A percentile compares a stretch with the other conserved stretches of the same genome.
These are phyloP conservation scores for Alternaria metachromatica DNA, from an alignment of 2,329 filamentous ascomycete species.

Conservation along the genomic window DNA sequence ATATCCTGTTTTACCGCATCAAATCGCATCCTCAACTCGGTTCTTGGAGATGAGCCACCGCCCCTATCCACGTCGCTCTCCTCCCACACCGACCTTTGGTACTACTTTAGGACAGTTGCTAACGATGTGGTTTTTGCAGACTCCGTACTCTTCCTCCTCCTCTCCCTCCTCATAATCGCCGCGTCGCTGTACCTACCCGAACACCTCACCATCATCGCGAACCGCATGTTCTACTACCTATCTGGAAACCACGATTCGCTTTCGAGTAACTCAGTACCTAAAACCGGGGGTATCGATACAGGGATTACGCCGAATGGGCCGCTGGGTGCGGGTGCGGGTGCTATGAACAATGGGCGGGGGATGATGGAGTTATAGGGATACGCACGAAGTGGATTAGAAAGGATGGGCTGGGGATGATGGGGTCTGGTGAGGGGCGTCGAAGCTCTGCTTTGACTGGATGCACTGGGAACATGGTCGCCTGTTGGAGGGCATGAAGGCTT, in stretches of 20 bases:
- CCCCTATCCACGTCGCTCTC: neutral
- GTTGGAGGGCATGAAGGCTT: neutral
- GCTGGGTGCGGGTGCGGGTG: slow-evolving; percentile 8
- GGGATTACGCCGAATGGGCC: slow-evolving; percentile 11
- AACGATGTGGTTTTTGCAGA: slow-evolving; percentile 59
- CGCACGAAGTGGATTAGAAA: neutral
- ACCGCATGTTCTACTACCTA: slow-evolving; percentile 93
- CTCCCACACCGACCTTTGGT: neutral
- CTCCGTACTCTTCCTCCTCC: slow-evolving; percentile 88
- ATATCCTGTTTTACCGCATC: neutral
- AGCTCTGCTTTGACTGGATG: neutral
- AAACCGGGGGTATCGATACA: slow-evolving; percentile 17
- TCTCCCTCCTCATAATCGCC: slow-evolving; percentile 85
- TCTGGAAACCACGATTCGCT: slow-evolving; percentile 70
- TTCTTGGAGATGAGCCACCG: neutral
- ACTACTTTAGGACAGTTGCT: neutral
- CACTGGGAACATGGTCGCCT: neutral
- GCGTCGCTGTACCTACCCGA: slow-evolving; percentile 91
- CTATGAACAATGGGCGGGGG: slow-evolving; percentile 21
- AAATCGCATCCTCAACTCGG: neutral
- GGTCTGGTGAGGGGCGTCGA: neutral
- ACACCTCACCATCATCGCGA: slow-evolving; percentile 81
- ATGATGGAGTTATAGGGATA: slow-evolving; percentile 30
- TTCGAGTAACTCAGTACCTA: slow-evolving; percentile 14
- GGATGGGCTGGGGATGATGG: neutral